These are phyloP conservation scores for Psilocybe azurescens DNA, from an alignment of 768 basidiomycete genomes.

Conservation along the genomic window DNA sequence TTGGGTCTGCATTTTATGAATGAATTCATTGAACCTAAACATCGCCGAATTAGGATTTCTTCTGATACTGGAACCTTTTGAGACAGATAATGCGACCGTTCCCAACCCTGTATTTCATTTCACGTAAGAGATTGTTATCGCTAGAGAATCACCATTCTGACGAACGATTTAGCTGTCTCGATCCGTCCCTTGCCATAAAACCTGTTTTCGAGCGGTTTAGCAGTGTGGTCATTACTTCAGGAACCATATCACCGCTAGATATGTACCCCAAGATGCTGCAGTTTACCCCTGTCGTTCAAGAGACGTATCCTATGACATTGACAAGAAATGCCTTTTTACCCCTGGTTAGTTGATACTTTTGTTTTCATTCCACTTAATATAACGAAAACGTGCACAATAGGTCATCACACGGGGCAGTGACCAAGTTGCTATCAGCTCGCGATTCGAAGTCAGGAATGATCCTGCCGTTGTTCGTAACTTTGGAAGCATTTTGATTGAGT, in stretches of 20 bases:
- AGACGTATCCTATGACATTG: conserved; percentile 97
- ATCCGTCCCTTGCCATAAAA: conserved; percentile 96
- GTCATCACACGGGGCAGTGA: conserved; percentile 98
- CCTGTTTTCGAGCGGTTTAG: conserved; percentile 98
- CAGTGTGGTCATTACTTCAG: conserved; percentile 97
- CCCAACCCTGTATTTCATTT: conserved; percentile 99
- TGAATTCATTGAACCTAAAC: conserved; percentile 6
- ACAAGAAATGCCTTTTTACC: conserved; percentile 96
- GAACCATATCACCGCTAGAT: conserved; percentile 97
- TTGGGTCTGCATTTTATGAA: conserved; percentile 10
- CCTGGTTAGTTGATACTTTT: conserved; percentile 58
- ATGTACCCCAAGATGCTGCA: conserved; percentile 99
- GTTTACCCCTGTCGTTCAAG: conserved; percentile 96
- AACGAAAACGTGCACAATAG: conserved; percentile 41
- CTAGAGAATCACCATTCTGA: conserved; percentile 3
- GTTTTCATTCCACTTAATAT: conserved; percentile 7
- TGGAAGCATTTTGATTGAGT: conserved; percentile 96
- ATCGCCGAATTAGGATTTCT: conserved; percentile 72
- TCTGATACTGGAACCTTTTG: conserved; percentile 96
- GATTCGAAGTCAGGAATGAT: conserved; percentile 99
- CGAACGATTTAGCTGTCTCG: conserved; percentile 75
- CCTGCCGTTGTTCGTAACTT: conserved; percentile 99
- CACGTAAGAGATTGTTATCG: conserved; percentile 54
- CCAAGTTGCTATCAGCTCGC: conserved; percentile 97
- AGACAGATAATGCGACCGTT: conserved; percentile 97